Base-by-base conservation (phyloP, 2,329 filamentous ascomycete species). In the Ilyonectria robusta region DNA sequence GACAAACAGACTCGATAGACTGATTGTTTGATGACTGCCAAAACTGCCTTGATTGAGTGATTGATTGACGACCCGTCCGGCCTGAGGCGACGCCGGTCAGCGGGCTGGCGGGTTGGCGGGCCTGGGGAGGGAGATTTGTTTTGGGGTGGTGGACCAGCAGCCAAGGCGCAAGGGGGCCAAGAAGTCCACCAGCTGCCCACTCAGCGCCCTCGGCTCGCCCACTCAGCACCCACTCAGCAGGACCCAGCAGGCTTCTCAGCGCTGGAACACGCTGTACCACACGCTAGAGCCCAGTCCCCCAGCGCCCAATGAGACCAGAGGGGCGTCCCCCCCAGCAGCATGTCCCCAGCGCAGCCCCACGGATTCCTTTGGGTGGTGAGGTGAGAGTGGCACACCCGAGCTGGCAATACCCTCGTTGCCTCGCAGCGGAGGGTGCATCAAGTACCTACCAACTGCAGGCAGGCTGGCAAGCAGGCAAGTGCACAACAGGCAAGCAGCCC, bases 21-120 rank as follows among this genome's bases (percentile, higher is more conserved):
- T 73, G 72, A 68, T 59, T 63, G 64, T 63, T 48, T 46, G 53
- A 44, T 56, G 35, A 44, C 53, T 56, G 53, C 33, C 11, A 48
- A 31, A 67, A 67, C 69, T 56, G 63, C 53, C 65, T 59, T 72
- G 70, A 74, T 75, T 72, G 70, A 68, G 70, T 61, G 69, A 64
- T 51, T 70, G 69, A 68, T 62, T 70, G 62, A 75, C 70, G 71
- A 71, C 65, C 70, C 59, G 66, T 62, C 63, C 58, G 65, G 70
- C 70, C 66, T 74, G 72, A 75, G 72, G 71, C 70, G 72, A 72
- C 73, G 66, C 70, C 64, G 46, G 63, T 61, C 46, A 46, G 51
- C 63, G 53, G 57, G 50, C 58, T 29, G 37, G 50, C 57, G 63
- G 37, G 29, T 29, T n/a, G 56, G 51, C 54, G 63, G 63, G 63